Conservation (phyloP, 2,329 filamentous ascomycete species). For the Ophiostoma sp. region DNA sequence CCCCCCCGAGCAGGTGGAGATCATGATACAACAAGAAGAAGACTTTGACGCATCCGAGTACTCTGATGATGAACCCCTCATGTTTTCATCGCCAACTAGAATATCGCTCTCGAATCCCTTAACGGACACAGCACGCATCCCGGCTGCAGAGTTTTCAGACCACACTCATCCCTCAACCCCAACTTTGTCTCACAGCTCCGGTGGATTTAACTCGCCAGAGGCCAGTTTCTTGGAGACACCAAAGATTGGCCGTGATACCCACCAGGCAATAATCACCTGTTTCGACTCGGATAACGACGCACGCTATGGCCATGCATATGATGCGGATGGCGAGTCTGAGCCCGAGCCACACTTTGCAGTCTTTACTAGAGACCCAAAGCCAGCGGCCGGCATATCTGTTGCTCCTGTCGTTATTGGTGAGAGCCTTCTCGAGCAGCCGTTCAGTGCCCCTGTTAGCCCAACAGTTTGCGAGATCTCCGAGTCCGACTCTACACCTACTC, state of each 20-base stretch:
- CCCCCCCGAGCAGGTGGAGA: not conserved
- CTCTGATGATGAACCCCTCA: not conserved
- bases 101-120: not conserved
- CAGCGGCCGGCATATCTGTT: not conserved
- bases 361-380: not conserved
- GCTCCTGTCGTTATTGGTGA: not conserved
- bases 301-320: slow-evolving; percentile 9
- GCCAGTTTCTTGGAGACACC: slow-evolving; percentile 21
- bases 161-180: slow-evolving; percentile 21
- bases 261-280: not conserved
- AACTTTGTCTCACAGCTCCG: slow-evolving; percentile 19
- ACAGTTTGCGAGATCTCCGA: not conserved
- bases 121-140: not conserved
- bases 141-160: not conserved
- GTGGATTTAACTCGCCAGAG: slow-evolving; percentile 18
- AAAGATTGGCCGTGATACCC: not conserved
- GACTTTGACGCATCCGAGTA: not conserved
- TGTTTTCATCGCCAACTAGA: slow-evolving; percentile 3
- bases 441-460: not conserved
- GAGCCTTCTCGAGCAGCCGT: not conserved
- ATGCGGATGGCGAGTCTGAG: slow-evolving; percentile 14
- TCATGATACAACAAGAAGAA: not conserved
- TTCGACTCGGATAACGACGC: slow-evolving; percentile 14
- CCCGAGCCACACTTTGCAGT: not conserved
- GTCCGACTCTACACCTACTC: slow-evolving; percentile 12